These are phyloP conservation scores for Hypsizygus ulmarius DNA, from an alignment of 1,284 basidiomycete genomes.

Conservation along the genomic window DNA sequence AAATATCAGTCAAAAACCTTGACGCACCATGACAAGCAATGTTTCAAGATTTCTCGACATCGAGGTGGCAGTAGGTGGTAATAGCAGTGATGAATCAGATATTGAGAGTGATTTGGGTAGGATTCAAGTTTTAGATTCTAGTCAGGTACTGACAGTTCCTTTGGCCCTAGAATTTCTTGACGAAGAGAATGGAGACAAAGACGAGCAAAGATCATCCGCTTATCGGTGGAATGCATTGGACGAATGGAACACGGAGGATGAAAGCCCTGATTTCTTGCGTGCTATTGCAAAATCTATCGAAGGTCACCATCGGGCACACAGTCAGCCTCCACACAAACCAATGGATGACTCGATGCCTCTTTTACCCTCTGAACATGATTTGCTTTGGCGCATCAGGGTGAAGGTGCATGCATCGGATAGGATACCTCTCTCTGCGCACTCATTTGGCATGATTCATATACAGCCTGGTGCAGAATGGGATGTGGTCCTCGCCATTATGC, in stretches of 20 bases:
- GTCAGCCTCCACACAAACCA: not conserved
- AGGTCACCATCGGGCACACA: not conserved
- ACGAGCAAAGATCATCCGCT: not conserved
- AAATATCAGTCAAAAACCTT: too few relatives aligned
- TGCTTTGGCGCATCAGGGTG: slow-evolving; percentile 2
- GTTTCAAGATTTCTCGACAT: too few relatives aligned
- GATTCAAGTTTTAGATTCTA: too few relatives aligned
- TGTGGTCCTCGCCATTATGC: not conserved
- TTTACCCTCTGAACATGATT: not conserved
- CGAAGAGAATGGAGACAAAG: too few relatives aligned
- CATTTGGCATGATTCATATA: not conserved
- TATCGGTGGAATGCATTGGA: slow-evolving; percentile 1
- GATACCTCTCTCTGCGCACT: not conserved
- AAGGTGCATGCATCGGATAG: not conserved
- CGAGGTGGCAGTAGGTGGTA: too few relatives aligned
- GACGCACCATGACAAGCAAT: too few relatives aligned
- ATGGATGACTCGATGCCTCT: not conserved
- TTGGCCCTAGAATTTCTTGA: too few relatives aligned
- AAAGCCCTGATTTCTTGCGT: not conserved
- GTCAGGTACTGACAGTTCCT: too few relatives aligned
- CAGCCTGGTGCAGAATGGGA: not conserved
- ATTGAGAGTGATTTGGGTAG: too few relatives aligned
- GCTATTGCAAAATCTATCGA: not conserved
- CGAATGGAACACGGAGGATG: not conserved
- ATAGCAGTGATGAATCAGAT: too few relatives aligned